Percentiles rank a stretch among this genome's conserved stretches.
Evolutionary conservation across 2,329 filamentous ascomycete species (phyloP).

Genomic region (Talaromyces sp.): DNA sequence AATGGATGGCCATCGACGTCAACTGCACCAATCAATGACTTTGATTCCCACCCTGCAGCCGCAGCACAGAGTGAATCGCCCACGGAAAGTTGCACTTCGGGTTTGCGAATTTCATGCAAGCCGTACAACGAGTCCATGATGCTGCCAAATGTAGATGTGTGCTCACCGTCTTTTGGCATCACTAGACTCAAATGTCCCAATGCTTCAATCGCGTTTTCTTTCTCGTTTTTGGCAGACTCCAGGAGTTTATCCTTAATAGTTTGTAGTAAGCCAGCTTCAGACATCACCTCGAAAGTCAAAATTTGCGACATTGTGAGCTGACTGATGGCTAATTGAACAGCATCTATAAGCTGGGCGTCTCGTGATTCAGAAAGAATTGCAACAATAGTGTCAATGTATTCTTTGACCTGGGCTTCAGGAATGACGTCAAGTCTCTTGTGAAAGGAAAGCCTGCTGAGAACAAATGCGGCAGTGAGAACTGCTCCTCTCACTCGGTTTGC

Average conservation of each 20-base stretch:
- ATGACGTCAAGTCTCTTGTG: conserved; percentile 35
- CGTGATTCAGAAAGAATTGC: conserved; percentile 51
- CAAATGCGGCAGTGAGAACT: conserved; percentile 55
- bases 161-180: conserved; percentile 29
- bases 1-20: conserved; percentile 62
- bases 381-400: conserved; percentile 43
- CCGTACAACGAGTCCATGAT: conserved; percentile 67
- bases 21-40: conserved; percentile 67
- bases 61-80: conserved; percentile 82
- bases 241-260: conserved; percentile 60
- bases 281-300: conserved; percentile 34
- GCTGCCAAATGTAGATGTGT: conserved; percentile 33
- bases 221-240: conserved; percentile 69
- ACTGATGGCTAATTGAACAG: conserved; percentile 54
- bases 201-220: conserved; percentile 75
- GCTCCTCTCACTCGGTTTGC: conserved; percentile 58
- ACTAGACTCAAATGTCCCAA: conserved; percentile 69
- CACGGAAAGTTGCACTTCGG: conserved; percentile 84
- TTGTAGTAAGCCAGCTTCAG: conserved; percentile 27
- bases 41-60: conserved; percentile 76
- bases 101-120: conserved; percentile 77
- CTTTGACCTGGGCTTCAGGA: conserved; percentile 34
- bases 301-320: conserved; percentile 59
- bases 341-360: conserved; percentile 55
- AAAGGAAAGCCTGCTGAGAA: conserved; percentile 54